Base-by-base conservation (phyloP, 345 rosid genomes). In the Rhodamnia argentea region DNA sequence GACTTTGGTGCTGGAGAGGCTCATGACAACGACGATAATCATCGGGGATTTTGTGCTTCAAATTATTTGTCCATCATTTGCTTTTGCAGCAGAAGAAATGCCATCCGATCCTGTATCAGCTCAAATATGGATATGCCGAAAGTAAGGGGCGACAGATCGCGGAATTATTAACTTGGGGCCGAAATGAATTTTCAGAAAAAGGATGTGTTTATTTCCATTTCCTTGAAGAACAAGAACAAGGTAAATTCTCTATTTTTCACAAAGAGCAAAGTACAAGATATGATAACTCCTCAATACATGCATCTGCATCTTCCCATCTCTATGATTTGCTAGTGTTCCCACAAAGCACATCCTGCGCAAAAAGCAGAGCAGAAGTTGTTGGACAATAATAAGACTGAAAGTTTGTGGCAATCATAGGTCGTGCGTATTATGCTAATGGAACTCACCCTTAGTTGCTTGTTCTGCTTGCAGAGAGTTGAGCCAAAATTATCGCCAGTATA, bases 1-100 rank as follows among this genome's bases (percentile, higher is more conserved):
- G 95, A 95, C 84, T 97, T 92, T 93, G 99, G 99, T 89, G 64
- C 88, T 91, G 94, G 88, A 87, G 94, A 89, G 76, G 95, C 84
- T 86, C 92, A 89, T 87, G 92, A 84, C 82, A 87, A 89, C 29
- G 87, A 86, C 40, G 40, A 32, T 32, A 64, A 64, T 64, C 24
- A 8, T 64, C 32, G 23, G 16, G 76, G 9, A 64, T 64, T 64
- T 16, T 16, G 24, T 4, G 76, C 23, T 64, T 64, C 76, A 64
- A 64, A 64, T 32, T 52, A 64, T 32, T 64, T 32, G 32, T 37
- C 76, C 76, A 16, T 16, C 44, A 29, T 64, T 32, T 64, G 40
- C 44, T 16, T 64, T 32, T 8, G 12, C 18, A 20, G 76, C 76
- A 64, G 3, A 5, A 64, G 44, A 32, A 20, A 64, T 64, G 32